Conservation (phyloP, 805 yeast genomes). For the Candida maris region DNA sequence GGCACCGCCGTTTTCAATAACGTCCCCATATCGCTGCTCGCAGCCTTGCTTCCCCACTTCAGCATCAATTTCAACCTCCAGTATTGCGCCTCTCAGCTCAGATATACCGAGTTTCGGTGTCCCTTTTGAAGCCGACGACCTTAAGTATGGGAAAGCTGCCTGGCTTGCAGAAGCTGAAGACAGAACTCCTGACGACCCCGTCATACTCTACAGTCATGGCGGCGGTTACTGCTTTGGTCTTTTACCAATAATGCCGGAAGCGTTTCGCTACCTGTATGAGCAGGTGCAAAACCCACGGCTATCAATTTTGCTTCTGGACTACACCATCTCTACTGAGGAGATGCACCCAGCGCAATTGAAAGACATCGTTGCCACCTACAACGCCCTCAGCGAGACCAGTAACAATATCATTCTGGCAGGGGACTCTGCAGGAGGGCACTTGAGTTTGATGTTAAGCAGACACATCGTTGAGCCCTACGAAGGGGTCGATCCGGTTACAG, state of each 20-base stretch:
- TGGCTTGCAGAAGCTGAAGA: conserved; percentile 8
- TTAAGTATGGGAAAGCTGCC: conserved; percentile 25
- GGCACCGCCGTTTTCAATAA: neutral
- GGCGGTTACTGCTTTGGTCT: conserved; percentile 11
- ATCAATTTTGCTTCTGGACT: conserved; percentile 9
- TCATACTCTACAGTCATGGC: conserved; percentile 10
- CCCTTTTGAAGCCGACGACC: conserved; percentile 5
- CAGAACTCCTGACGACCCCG: conserved; percentile 8
- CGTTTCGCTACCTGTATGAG: conserved; percentile 2
- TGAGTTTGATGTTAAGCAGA: conserved; percentile 4
- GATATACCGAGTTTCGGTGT: conserved; percentile 2
- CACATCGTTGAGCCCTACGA: conserved; percentile 4
- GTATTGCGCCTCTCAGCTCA: neutral
- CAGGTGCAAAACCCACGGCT: conserved; percentile 4
- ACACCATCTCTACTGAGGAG: conserved; percentile 3
- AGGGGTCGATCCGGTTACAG: neutral
- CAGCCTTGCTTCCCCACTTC: conserved; percentile 2
- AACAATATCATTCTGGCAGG: conserved; percentile 10
- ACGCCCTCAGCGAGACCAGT: conserved; percentile 4
- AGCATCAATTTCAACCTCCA: conserved; percentile 1
- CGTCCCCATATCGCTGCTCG: conserved; percentile 1
- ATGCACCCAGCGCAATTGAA: conserved; percentile 6
- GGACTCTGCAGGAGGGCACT: conserved; percentile 12
- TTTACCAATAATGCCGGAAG: conserved; percentile 4
- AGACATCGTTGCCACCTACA: conserved; percentile 5